phyloP scores from a whole-genome alignment of 306 rosid genomes.

The Vigna unguiculata region DNA sequence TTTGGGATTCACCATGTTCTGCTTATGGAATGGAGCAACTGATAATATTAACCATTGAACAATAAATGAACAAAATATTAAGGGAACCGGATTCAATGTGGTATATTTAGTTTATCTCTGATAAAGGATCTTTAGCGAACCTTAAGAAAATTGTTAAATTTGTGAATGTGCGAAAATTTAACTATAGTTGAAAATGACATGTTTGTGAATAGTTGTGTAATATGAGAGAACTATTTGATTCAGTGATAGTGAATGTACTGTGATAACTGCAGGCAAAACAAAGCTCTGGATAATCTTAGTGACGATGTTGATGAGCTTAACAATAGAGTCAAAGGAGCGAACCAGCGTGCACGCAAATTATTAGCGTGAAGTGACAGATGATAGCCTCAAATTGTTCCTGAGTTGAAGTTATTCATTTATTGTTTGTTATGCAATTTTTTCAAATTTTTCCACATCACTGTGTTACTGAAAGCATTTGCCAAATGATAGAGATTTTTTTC shows the following conservation, averaged over 20 bases:
- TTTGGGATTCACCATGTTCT: too few relatives aligned
- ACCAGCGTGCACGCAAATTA: constrained; percentile 76
- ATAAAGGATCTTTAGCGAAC: too few relatives aligned
- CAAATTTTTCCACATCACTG: neutral
- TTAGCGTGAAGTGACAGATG: constrained; percentile 47
- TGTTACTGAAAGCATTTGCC: constrained; percentile 4
- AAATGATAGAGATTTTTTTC: constrained; percentile 12
- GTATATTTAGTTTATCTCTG: too few relatives aligned
- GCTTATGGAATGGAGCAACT: too few relatives aligned
- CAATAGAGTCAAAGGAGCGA: constrained; percentile 83
- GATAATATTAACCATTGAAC: too few relatives aligned
- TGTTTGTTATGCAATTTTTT: constrained; percentile 14
- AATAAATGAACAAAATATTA: too few relatives aligned
- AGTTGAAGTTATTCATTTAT: constrained; percentile 2
- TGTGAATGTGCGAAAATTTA: too few relatives aligned
- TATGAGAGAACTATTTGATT: neutral
- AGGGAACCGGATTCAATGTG: too few relatives aligned
- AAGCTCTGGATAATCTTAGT: constrained; percentile 79
- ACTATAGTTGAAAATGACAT: neutral
- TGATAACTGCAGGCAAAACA: constrained; percentile 85
- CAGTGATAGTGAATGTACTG: neutral
- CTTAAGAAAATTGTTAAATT: too few relatives aligned
- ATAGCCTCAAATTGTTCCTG: constrained; percentile 2
- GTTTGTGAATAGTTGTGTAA: neutral
- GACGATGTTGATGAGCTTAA: constrained; percentile 84